These are phyloP conservation scores for Trichophyton simii DNA, from an alignment of 2,329 filamentous ascomycete species.

Conservation along the genomic window DNA sequence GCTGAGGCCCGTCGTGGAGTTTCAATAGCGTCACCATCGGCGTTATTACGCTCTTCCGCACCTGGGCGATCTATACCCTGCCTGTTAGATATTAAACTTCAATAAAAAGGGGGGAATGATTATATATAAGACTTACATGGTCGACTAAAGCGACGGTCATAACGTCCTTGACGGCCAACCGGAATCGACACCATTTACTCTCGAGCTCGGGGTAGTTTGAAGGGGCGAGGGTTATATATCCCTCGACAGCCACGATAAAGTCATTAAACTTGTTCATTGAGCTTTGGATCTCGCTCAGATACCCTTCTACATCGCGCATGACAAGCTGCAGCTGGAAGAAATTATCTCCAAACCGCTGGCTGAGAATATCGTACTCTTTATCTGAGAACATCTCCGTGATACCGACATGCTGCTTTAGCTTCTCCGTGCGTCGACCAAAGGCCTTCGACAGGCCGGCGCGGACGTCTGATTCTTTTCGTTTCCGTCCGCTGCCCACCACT, in stretches of 20 bases:
- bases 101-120: background rate
- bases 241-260: conserved; percentile 69
- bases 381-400: conserved; percentile 61
- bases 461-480: conserved; percentile 79
- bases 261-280: conserved; percentile 72
- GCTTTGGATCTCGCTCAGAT: conserved; percentile 67
- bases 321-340: conserved; percentile 88
- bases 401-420: conserved; percentile 60
- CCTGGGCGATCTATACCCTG: conserved; percentile 41
- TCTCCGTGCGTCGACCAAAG: conserved; percentile 79
- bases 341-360: conserved; percentile 82
- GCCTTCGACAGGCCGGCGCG: conserved; percentile 74
- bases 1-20: conserved; percentile 68
- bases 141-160: conserved; percentile 71
- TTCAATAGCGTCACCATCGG: conserved; percentile 69
- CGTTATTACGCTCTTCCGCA: conserved; percentile 72
- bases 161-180: conserved; percentile 74
- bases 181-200: conserved; percentile 88
- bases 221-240: conserved; percentile 57
- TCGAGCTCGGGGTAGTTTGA: conserved; percentile 73
- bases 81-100: conserved; percentile 4
- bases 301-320: conserved; percentile 84
- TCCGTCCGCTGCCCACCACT: conserved; percentile 60
- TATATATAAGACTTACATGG: conserved; percentile 45
- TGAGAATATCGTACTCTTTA: conserved; percentile 62